Base-by-base conservation (phyloP, 257 asterid genomes). In the Nicotiana knightiana region DNA sequence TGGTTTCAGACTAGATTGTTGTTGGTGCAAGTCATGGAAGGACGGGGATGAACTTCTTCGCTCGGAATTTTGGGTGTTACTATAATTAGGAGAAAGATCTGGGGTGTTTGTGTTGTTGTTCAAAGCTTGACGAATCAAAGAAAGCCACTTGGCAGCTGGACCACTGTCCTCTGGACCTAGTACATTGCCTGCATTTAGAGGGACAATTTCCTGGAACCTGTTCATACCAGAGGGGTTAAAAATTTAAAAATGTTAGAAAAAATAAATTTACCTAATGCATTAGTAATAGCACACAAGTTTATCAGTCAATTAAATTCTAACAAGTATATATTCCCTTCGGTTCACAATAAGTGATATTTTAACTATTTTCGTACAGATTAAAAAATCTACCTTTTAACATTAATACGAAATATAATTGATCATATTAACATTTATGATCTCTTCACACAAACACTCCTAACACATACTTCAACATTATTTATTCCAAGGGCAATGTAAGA, bases 121-220 rank as follows among this genome's bases (percentile, higher is more conserved):
- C 71, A 94, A 86, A 21, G 94, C 85, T 77, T 83, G 84, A 6
- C 93, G 88, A 39, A 90, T 91, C 24, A 93, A 84, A 0, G 94
- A 89, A 24, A 95, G 85, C 98, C 98, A 95, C 86, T 88, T 88
- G 67, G 89, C 85, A 3, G 97, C 93, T 13, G 98, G 97, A 2
- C 90, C 92, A 46, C 78, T 83, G 86, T 93, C 93, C 82, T 91
- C 95, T 8, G 94, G 89, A 9, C 98, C 97, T 5, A 95, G 76
- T 11, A 94, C 95, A 66, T 93, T 94, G 66, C 97, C 94, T 7
- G 97, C 97, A 54, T 93, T 95, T 15, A 95, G 84, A 17, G 99
- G 99, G 51, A 95, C 98, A 79, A 93, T 89, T 83, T 95, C 99
- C 81, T 95, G 99, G 79, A 95, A 91, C 88, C 99, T 95, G 90